These are phyloP conservation scores for Zalerion maritima DNA, from an alignment of 495 filamentous ascomycete genomes.

Conservation along the genomic window DNA sequence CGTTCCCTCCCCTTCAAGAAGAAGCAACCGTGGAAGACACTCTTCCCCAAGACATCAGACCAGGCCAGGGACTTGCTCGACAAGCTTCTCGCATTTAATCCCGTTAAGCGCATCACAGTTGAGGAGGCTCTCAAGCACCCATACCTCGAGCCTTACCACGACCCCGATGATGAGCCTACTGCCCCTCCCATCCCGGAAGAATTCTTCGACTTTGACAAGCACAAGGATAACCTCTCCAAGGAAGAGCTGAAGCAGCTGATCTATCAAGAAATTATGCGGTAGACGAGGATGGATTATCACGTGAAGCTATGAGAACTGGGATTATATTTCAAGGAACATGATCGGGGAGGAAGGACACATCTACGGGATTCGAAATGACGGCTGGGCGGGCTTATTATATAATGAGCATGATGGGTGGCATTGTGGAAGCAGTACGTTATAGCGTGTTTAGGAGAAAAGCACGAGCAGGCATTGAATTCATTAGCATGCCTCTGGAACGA, in stretches of 20 bases:
- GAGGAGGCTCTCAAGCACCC: conserved; percentile 96
- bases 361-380: no score
- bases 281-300: no score
- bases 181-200: conserved; percentile 93
- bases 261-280: conserved; percentile 98
- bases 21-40: conserved; percentile 92
- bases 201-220: conserved; percentile 99
- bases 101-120: conserved; percentile 93
- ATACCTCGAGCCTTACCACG: conserved; percentile 97
- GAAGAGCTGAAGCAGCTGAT: conserved; percentile 96
- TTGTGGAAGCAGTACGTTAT: no score
- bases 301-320: no score
- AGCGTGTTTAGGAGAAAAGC: no score
- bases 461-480: no score
- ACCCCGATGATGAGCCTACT: conserved; percentile 96
- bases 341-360: no score
- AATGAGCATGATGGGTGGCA: no score
- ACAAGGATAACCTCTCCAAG: conserved; percentile 97
- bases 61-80: conserved; percentile 87
- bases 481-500: no score
- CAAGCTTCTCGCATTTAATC: conserved; percentile 94
- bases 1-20: conserved; percentile 99
- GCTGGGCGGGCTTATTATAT: no score
- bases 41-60: conserved; percentile 96
- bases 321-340: no score